Conservation (phyloP, 2,329 filamentous ascomycete genomes). For the Apiospora sp. region DNA sequence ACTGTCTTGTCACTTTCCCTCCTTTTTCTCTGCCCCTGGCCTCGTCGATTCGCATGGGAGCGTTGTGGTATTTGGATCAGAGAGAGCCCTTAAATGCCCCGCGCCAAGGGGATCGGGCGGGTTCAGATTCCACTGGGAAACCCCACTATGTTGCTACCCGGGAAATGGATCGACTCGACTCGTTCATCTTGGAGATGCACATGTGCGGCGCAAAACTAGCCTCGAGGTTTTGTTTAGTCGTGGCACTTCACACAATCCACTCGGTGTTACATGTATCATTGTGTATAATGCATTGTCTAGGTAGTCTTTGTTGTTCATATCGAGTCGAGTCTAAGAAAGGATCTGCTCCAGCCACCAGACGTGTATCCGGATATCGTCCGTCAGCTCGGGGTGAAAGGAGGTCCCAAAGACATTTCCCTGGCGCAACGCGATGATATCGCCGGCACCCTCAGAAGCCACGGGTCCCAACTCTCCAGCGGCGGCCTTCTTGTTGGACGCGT, state of each 20-base stretch:
- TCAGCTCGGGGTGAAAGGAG: conserved; percentile 95
- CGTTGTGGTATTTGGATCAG: neutral
- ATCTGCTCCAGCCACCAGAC: conserved; percentile 79
- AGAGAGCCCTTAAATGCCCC: neutral
- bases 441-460: conserved; percentile 52
- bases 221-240: neutral
- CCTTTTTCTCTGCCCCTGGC: neutral
- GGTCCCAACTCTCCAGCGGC: conserved; percentile 39
- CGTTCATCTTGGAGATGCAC: neutral
- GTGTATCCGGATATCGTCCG: conserved; percentile 86
- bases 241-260: neutral
- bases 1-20: too few relatives aligned
- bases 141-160: neutral
- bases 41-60: neutral
- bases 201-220: neutral
- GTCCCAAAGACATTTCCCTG: conserved; percentile 94
- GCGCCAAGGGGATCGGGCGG: neutral
- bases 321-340: conserved; percentile 22
- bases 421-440: conserved; percentile 86
- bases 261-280: neutral
- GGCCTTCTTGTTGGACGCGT: conserved; percentile 47
- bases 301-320: neutral
- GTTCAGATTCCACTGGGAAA: neutral
- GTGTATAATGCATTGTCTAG: neutral
- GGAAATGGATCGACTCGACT: conserved; percentile 6